Evolutionary conservation across 192 early-diverging fungal species (phyloP).

Genomic region (Dissophora globulifera): DNA sequence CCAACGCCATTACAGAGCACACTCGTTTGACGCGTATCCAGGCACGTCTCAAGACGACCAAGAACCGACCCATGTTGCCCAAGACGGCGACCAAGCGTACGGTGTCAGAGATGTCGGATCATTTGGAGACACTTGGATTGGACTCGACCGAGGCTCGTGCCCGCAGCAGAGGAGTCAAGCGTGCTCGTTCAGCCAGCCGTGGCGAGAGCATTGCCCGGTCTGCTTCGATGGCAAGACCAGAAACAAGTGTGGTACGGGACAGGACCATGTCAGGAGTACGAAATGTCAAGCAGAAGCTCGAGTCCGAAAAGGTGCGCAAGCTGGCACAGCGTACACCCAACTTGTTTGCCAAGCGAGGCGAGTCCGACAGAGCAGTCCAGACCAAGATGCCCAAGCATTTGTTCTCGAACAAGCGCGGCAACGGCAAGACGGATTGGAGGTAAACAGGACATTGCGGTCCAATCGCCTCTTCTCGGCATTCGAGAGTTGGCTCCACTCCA

Average conservation of each 20-base stretch:
- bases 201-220: conserved; percentile 73
- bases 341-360: conserved; percentile 83
- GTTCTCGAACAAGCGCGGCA: conserved; percentile 90
- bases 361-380: conserved; percentile 89
- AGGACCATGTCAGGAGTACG: conserved; percentile 83
- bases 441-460: too few relatives aligned
- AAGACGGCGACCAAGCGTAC: conserved; percentile 64
- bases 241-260: conserved; percentile 66
- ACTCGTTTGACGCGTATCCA: conserved; percentile 85
- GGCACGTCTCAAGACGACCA: conserved; percentile 83
- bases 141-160: conserved; percentile 71
- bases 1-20: conserved; percentile 84
- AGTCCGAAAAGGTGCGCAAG: conserved; percentile 82
- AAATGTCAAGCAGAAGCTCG: conserved; percentile 63
- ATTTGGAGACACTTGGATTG: conserved; percentile 80
- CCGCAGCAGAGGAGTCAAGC: conserved; percentile 75
- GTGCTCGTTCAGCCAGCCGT: conserved; percentile 77
- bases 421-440: conserved; percentile 84
- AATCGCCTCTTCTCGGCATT: too few relatives aligned
- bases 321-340: conserved; percentile 79
- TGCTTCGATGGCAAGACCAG: conserved; percentile 69
- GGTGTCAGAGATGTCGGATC: conserved; percentile 71
- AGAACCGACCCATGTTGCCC: conserved; percentile 76
- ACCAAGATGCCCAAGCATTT: conserved; percentile 98
- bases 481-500: too few relatives aligned